Evolutionary conservation across 441 rosid genomes (phyloP).

Genomic region (Croton setiger): DNA sequence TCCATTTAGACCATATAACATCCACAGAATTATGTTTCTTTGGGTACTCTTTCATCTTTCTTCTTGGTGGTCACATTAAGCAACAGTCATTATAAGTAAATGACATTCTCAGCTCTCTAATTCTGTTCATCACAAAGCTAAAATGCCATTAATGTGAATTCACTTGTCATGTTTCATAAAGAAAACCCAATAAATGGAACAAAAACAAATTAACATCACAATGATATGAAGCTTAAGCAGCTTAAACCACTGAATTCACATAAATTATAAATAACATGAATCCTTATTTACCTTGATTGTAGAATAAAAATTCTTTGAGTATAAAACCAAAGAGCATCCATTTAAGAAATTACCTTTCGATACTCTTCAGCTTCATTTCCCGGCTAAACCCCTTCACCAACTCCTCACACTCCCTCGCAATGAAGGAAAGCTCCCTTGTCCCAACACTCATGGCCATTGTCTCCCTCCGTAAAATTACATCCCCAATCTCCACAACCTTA

Average conservation of each 20-base stretch:
- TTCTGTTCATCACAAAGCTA: background rate
- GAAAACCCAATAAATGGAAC: constrained; percentile 10
- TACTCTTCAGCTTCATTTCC: constrained; percentile 45
- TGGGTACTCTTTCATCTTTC: background rate
- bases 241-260: background rate
- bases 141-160: background rate
- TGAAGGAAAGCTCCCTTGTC: constrained; percentile 72
- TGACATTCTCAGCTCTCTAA: background rate
- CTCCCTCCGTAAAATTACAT: constrained; percentile 56
- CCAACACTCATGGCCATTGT: constrained; percentile 62
- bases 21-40: background rate
- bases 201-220: background rate
- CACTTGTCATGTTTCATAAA: background rate
- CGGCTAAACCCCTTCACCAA: constrained; percentile 56
- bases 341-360: constrained; percentile 40
- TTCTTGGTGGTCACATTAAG: background rate
- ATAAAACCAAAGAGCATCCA: background rate
- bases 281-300: constrained; percentile 3
- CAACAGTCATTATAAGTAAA: background rate
- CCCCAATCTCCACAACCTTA: constrained; percentile 62
- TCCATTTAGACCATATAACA: background rate
- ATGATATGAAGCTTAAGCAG: background rate
- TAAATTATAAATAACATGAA: background rate
- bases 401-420: constrained; percentile 80
- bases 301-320: background rate